These are phyloP conservation scores for Pyrenochaeta sp. DNA, from an alignment of 2,329 filamentous ascomycete species.

Conservation along the genomic window DNA sequence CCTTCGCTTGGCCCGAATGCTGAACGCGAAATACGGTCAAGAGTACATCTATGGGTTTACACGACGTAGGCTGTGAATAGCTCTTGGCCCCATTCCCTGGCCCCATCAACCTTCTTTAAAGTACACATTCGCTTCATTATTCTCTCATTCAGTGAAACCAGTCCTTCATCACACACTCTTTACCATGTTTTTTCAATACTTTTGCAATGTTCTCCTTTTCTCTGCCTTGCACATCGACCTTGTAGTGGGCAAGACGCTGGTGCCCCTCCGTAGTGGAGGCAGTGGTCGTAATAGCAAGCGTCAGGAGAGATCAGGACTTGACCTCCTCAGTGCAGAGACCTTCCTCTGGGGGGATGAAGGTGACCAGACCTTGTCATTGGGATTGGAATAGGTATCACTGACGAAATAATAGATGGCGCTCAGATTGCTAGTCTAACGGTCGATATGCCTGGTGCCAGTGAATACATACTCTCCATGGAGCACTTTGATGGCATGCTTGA, in stretches of 20 bases:
- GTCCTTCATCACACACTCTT: too few species aligned
- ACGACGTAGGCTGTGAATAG: too few species aligned
- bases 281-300: conserved; percentile 9
- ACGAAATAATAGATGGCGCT: background rate
- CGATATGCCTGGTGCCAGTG: conserved; percentile 21
- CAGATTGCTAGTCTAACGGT: conserved; percentile 24
- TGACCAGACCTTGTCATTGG: background rate
- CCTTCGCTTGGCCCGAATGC: background rate
- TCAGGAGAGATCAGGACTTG: conserved; percentile 10
- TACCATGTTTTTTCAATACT: background rate
- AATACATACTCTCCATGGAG: conserved; percentile 33
- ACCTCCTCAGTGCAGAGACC: conserved; percentile 19
- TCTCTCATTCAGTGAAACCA: background rate
- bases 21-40: background rate
- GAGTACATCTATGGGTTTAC: background rate
- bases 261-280: conserved; percentile 21
- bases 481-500: conserved; percentile 26
- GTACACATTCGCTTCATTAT: background rate
- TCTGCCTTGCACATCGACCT: background rate
- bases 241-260: conserved; percentile 2
- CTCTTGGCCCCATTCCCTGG: too few species aligned
- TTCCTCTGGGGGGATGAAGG: conserved; percentile 28
- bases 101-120: background rate
- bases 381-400: background rate
- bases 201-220: background rate